phyloP scores from a whole-genome alignment of 106 monocot species.

The Dendrobium nobile region DNA sequence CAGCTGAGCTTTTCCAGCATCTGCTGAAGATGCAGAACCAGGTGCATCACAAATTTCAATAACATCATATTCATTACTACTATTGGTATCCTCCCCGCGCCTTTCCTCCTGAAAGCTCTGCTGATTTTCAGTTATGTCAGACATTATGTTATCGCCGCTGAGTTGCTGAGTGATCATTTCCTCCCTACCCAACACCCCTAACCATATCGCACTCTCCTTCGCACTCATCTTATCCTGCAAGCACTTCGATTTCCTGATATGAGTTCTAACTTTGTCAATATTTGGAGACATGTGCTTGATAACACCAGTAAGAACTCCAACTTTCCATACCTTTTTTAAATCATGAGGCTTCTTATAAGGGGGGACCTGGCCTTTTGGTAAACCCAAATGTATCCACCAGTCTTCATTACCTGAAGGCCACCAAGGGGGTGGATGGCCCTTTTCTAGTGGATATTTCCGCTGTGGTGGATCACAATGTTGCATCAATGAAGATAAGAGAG shows the following conservation, averaged over 20 bases:
- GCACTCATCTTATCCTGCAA: conserved; percentile 99
- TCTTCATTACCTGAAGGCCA: conserved; percentile 93
- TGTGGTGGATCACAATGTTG: conserved; percentile 94
- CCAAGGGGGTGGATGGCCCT: conserved; percentile 83
- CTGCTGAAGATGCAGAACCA: conserved; percentile 36
- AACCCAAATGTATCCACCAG: conserved; percentile 73
- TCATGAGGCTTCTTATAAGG: conserved; percentile 94
- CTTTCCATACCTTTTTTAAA: conserved; percentile 95
- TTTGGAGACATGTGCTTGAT: conserved; percentile 98
- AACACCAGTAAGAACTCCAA: conserved; percentile 83
- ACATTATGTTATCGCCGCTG: conserved; percentile 37
- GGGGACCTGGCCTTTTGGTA: conserved; percentile 43
- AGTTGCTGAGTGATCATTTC: conserved; percentile 32
- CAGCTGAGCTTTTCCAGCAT: conserved; percentile 16
- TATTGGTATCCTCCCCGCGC: conserved; percentile 53
- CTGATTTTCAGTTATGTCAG: conserved; percentile 52
- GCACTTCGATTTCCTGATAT: conserved; percentile 87
- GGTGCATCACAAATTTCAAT: conserved; percentile 42
- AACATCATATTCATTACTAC: conserved; percentile 56
- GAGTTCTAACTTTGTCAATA: conserved; percentile 73
- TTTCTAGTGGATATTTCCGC: conserved; percentile 82
- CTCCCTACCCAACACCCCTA: conserved; percentile 67
- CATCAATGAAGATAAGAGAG: conserved; percentile 89
- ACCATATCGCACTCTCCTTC: conserved; percentile 91
- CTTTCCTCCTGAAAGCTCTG: conserved; percentile 29